These are phyloP conservation scores for Xanthoconium purpureum DNA, from an alignment of 768 basidiomycete species.

Conservation along the genomic window DNA sequence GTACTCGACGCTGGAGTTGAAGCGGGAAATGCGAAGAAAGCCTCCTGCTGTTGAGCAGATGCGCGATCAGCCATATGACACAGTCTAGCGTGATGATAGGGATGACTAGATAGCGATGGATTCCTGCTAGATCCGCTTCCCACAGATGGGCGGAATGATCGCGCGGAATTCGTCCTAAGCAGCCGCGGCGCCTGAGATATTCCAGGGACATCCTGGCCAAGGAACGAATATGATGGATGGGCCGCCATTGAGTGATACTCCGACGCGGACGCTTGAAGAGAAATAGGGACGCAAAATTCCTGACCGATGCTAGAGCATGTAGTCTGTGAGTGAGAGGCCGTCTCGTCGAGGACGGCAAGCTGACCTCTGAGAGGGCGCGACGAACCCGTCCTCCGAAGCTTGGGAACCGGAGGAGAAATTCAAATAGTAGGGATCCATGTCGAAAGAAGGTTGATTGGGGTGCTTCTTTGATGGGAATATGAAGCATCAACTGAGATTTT, in stretches of 20 bases:
- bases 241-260: background rate
- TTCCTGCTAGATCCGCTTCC: slow-evolving; percentile 5
- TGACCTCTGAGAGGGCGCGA: slow-evolving; percentile 12
- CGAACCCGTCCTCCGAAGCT: background rate
- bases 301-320: slow-evolving; percentile 11
- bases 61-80: slow-evolving; percentile 12
- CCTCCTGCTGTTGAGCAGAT: slow-evolving; percentile 1
- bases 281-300: background rate
- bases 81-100: slow-evolving; percentile 16
- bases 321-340: slow-evolving; percentile 2
- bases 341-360: slow-evolving; percentile 8
- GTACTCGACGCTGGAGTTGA: background rate
- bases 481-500: slow-evolving; percentile 17
- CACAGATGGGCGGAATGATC: slow-evolving; percentile 1
- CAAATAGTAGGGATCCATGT: slow-evolving; percentile 17
- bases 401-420: slow-evolving; percentile 3
- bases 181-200: background rate
- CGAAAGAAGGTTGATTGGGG: slow-evolving; percentile 13
- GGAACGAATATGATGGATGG: slow-evolving; percentile 6
- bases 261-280: background rate
- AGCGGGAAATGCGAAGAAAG: background rate
- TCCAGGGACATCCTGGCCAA: background rate
- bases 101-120: slow-evolving; percentile 8
- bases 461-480: slow-evolving; percentile 23
- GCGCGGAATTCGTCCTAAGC: slow-evolving; percentile 1